phyloP scores from a whole-genome alignment of 176 grass and related monocot genomes.

The bread wheat (Triticum aestivum) region DNA sequence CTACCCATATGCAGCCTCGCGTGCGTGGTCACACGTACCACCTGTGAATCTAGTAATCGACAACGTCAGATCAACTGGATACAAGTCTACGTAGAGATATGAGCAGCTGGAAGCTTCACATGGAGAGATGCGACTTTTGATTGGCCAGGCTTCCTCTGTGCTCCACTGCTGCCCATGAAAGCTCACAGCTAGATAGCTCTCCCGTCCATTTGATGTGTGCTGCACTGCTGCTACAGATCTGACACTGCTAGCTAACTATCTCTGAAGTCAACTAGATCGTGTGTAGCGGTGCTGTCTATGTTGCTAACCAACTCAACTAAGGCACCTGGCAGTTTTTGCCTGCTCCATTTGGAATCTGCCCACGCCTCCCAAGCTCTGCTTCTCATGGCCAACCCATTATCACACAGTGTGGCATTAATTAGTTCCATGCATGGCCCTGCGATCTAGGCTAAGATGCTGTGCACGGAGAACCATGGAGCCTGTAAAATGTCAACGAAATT shows the following conservation, averaged over 20 bases:
- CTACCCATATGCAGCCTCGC: no score
- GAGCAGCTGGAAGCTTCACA: constrained; percentile 3
- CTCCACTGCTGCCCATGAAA: neutral
- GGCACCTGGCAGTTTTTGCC: neutral
- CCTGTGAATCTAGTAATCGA: neutral
- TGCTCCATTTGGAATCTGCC: neutral
- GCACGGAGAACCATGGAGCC: neutral
- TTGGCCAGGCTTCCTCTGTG: neutral
- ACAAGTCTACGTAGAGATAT: no score
- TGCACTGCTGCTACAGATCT: neutral
- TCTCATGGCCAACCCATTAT: neutral
- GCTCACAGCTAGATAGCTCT: no score
- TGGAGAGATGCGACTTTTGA: neutral
- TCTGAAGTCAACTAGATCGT: neutral
- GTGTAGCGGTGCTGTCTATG: neutral
- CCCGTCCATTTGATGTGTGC: no score
- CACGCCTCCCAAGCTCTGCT: neutral
- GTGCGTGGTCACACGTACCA: no score
- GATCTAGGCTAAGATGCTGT: no score
- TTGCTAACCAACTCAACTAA: no score
- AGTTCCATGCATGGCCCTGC: neutral
- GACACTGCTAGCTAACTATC: neutral
- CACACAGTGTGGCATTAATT: neutral
- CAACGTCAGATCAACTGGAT: neutral
- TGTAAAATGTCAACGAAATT: constrained; percentile 24